Base-by-base conservation (phyloP, 2,329 filamentous ascomycete species). In the Pestalotiopsis sp. region DNA sequence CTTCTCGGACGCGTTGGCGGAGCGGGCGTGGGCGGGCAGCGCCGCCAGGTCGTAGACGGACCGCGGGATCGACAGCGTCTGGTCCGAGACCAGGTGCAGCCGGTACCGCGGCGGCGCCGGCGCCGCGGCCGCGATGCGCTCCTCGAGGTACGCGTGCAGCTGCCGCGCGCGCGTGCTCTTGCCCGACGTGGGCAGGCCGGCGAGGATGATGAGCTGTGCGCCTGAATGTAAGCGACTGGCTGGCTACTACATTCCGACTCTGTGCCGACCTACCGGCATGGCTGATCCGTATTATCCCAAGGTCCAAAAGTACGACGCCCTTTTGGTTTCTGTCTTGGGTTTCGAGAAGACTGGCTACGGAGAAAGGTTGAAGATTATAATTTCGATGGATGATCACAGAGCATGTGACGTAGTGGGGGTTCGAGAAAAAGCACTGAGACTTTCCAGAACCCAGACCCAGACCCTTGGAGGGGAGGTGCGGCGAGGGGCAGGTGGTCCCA, bases 1-100 rank as follows among this genome's bases (percentile, higher is more conserved):
- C 79, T 97, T 97, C 77, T 97, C 93, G 1, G 90, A 87, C 31
- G 89, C 87, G 74, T 92, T 92, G 68, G 92, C 92, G 31, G 91
- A 92, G 70, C 92, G 89, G 41, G 87, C 86, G 75, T 91, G 88
- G 4, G 84, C 85, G 2, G 86, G 85, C 25, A 89, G 80, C 4
- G 83, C 81, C 2, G 87, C 88, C 56, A 91, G 85, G 75, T 91
- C 89, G 83, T 95, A 95, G 57, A 93, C 92, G 68, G 85, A 77
- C 69, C 92, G 91, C 3, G 89, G 84, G 68, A 95, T 90, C 59
- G 89, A 89, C 58, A 94, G 87, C 4, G 86, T 86, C 72, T 92
- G 87, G 81, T 95, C 92, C 67, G 91, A 92, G 75, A 95, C 89
- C 72, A 93, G 87, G 77, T 94, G 91, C 3, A 94, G 84, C 69